These are phyloP conservation scores for Coemansia sp. DNA, from an alignment of 192 early-diverging fungal genomes.

Conservation along the genomic window DNA sequence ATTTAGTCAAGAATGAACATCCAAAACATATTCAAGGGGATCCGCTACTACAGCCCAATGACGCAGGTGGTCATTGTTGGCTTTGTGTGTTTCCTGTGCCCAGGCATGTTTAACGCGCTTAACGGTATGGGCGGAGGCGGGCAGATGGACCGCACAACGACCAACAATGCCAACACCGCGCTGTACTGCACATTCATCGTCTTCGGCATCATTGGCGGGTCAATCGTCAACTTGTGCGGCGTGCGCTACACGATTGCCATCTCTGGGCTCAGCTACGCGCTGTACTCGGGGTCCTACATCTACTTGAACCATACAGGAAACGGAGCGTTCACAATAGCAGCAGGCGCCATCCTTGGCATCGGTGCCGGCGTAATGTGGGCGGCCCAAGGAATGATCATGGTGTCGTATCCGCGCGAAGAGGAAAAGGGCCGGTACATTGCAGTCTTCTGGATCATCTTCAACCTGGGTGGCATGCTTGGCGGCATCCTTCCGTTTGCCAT, in stretches of 20 bases:
- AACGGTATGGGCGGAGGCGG: slow-evolving; percentile 67
- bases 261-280: slow-evolving; percentile 66
- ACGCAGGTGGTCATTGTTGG: slow-evolving; percentile 67
- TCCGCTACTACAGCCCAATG: slow-evolving; percentile 56
- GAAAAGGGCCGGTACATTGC: slow-evolving; percentile 78
- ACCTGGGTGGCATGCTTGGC: slow-evolving; percentile 76
- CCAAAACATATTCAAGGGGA: slow-evolving; percentile 4
- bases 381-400: slow-evolving; percentile 78
- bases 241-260: slow-evolving; percentile 63
- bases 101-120: slow-evolving; percentile 74
- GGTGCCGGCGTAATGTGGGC: slow-evolving; percentile 76
- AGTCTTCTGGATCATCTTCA: slow-evolving; percentile 86
- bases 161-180: slow-evolving; percentile 71
- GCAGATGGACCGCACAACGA: slow-evolving; percentile 57
- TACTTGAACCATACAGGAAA: slow-evolving; percentile 60
- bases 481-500: slow-evolving; percentile 67
- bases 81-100: slow-evolving; percentile 73
- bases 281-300: slow-evolving; percentile 73
- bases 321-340: slow-evolving; percentile 63
- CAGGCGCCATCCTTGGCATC: slow-evolving; percentile 76
- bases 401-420: slow-evolving; percentile 77
- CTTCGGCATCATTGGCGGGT: slow-evolving; percentile 71
- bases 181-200: slow-evolving; percentile 75
- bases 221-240: slow-evolving; percentile 74
- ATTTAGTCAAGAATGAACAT: slow-evolving; percentile 11